Base-by-base conservation (phyloP, 371 early-diverging fungal genomes). In the Mortierella polycephala region DNA sequence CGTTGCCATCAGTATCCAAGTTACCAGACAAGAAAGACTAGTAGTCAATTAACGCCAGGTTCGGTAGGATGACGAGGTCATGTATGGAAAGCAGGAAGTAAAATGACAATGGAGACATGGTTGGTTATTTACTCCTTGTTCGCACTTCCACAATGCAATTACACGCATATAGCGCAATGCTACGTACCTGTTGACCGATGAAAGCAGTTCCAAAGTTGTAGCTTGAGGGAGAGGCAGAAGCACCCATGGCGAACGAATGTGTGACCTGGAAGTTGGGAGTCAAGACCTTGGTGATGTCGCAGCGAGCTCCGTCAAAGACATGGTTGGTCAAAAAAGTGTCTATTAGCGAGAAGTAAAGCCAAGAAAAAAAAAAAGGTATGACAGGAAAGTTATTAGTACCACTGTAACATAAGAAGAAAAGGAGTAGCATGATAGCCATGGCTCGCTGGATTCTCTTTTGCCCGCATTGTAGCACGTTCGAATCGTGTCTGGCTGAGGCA, bases 301-400 rank as follows among this genome's bases (percentile, higher is more conserved):
- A 93, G 71, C 95, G 94, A 41, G 93, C 98, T 68, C 99, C 99
- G 70, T 99, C 98, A 80, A 98, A 95, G 73, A 94, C 81, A 81
- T 90, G 92, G 83, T 93, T 88, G 71, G 92, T 90, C 65, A 93
- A 85, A 76, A 94, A 93, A 14, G 90, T 86, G 64, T 88, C 94
- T 95, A 83, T 37, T 51, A 11, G n/a, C n/a, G n/a, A n/a, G 41
- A 53, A 52, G 46, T 5, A 14, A 52, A 5, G 46, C 13, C 6
- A 55, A 45, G 40, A 41, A 7, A 40, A 20, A 9, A 64, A 44
- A 60, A 42, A 20, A 5, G 50, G 44, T 41, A 52, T 39, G 13
- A 41, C 16, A 5, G 8, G 47, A 6, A 30, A 62, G n/a, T 10
- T 14, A 41, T 51, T 1, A 18, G 55, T 11, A 50, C 56, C 14